A percentile compares a stretch with the other conserved stretches of the same genome.
Evolutionary conservation across 2,329 filamentous ascomycete genomes (phyloP).

Genomic region (Apiospora pterosperma): DNA sequence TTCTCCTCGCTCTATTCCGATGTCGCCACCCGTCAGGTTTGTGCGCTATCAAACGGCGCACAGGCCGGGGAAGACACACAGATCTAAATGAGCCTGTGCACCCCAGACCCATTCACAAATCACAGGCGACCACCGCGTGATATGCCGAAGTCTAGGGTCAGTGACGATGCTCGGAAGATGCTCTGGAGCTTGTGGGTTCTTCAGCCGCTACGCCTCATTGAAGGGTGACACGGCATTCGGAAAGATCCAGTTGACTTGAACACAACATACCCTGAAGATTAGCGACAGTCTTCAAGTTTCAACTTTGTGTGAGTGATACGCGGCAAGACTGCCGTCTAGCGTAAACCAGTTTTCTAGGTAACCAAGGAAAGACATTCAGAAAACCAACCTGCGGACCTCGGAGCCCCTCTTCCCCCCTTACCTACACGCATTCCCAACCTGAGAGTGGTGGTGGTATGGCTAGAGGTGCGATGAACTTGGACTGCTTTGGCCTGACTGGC

Average conservation of each 20-base stretch:
- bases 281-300: conserved; percentile 22
- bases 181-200: background rate
- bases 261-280: conserved; percentile 16
- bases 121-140: background rate
- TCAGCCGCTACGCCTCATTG: background rate
- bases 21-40: background rate
- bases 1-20: conserved; percentile 1
- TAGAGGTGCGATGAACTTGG: background rate
- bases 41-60: background rate
- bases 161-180: background rate
- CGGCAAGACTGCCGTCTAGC: conserved; percentile 13
- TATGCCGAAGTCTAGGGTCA: background rate
- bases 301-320: conserved; percentile 19
- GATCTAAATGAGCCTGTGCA: background rate
- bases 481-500: background rate
- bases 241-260: conserved; percentile 21
- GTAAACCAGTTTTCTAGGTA: conserved; percentile 15
- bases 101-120: background rate
- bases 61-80: background rate
- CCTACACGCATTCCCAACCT: background rate
- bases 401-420: background rate
- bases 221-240: conserved; percentile 25
- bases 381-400: conserved; percentile 5
- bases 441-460: background rate
- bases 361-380: conserved; percentile 19